A percentile compares a stretch with the other conserved stretches of the same genome.
These are phyloP conservation scores for Ophiocordyceps robertsii DNA, from an alignment of 2,329 filamentous ascomycete genomes.

Conservation along the genomic window DNA sequence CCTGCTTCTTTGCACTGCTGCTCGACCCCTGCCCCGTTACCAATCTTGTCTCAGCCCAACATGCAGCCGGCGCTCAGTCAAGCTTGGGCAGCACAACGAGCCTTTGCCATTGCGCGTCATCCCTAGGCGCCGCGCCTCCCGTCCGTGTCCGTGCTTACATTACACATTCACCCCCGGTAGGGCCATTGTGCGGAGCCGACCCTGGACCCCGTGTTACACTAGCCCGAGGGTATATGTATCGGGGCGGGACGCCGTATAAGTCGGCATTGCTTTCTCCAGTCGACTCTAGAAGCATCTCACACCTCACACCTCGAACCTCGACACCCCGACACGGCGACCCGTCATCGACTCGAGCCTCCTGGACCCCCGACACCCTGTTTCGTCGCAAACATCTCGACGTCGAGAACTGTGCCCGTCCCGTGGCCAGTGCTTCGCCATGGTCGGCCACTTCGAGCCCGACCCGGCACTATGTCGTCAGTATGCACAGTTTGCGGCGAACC, in stretches of 20 bases:
- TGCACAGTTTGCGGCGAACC: slow-evolving; percentile 28
- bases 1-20: not conserved
- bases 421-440: not conserved
- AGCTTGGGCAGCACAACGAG: not conserved
- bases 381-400: not conserved
- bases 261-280: not conserved
- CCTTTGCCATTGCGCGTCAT: not conserved
- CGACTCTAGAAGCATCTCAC: not conserved
- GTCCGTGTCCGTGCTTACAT: not conserved
- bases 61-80: not conserved
- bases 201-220: not conserved
- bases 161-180: not conserved
- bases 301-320: not conserved
- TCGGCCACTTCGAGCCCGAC: slow-evolving; percentile 7
- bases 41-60: slow-evolving; percentile 1
- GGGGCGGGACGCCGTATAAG: not conserved
- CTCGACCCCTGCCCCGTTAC: not conserved
- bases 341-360: not conserved
- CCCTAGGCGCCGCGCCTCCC: not conserved
- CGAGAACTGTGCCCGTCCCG: not conserved
- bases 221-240: not conserved
- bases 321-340: too few species aligned
- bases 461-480: slow-evolving; percentile 22
- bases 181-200: not conserved
- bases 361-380: not conserved